Evolutionary conservation across 1,139 yeast species (phyloP), one percentile per base, ranked within the genome.

Genomic region (Insectozyma bohioensis): DNA sequence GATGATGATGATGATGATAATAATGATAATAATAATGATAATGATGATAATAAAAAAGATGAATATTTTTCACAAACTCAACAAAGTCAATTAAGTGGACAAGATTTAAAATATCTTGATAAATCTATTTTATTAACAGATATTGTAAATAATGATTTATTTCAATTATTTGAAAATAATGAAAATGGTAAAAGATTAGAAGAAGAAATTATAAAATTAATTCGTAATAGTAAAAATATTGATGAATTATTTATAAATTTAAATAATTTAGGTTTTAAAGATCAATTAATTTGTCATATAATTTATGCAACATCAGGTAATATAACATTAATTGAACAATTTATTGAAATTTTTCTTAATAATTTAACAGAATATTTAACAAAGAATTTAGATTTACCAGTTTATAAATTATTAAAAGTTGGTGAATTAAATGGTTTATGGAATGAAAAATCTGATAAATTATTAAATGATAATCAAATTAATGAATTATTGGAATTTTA

Each of bases 211-310:
- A 3, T 14, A 11, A 20, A 12, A 28, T 19, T 20, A 11, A 14
- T 20, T 11, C 19, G 10, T 9, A 9, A n/a, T 3, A 12, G 20
- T 2, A 20, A 20, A 20, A 28, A 5, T 11, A 14, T 15, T 5
- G 4, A 5, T 4, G 30, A 28, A 5, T 26, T 54, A 6, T 50
- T 44, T 34, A 33, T 36, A 20, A 40, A 32, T 14, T 51, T 61
- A 28, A 39, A 37, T 15, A 36, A 47, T 23, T 28, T 54, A 16
- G 64, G 67, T 3, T 49, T 61, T 31, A 54, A 45, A 22, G 51
- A 54, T 14, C 34, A 30, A 20, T 54, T 62, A 20, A 51, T 55
- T 4, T 42, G 58, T 8, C 70, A 63, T 40, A 45, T 58, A 4
- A 39, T 63, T 13, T 56, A 47, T 48, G 38, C 56, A 18, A 48